phyloP scores from a whole-genome alignment of 2,329 filamentous ascomycete species.

The Thielaviopsis ethacetica region DNA sequence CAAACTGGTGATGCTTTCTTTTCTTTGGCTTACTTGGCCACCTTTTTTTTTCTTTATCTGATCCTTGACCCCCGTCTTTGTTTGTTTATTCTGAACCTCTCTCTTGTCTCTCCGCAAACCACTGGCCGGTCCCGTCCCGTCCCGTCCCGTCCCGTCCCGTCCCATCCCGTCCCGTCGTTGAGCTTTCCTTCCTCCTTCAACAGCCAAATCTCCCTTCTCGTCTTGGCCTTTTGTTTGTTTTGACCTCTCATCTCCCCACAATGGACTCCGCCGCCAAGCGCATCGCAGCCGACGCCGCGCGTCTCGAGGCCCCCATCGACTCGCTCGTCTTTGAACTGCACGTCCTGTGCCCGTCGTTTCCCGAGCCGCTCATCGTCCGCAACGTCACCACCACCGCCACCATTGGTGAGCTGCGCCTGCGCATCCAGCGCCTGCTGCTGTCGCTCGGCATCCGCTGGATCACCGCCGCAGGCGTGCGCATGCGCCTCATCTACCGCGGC shows the following conservation, averaged over 20 bases:
- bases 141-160: no score
- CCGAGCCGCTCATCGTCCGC: conserved; percentile 32
- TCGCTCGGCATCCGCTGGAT: conserved; percentile 26
- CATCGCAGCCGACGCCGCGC: conserved; percentile 15
- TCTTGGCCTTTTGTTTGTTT: neutral
- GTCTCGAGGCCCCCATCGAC: conserved; percentile 15
- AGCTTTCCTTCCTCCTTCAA: no score
- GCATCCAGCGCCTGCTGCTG: conserved; percentile 33
- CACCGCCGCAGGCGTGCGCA: conserved; percentile 26
- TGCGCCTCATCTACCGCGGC: conserved; percentile 45
- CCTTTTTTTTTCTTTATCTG: neutral
- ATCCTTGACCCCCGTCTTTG: neutral
- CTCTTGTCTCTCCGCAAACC: neutral
- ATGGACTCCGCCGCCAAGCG: conserved; percentile 13
- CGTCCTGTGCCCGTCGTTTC: conserved; percentile 41
- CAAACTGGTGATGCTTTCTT: neutral
- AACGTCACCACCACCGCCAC: conserved; percentile 33
- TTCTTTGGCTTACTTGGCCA: neutral
- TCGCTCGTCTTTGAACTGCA: conserved; percentile 35
- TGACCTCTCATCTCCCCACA: neutral
- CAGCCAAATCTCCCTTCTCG: neutral
- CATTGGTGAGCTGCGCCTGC: conserved; percentile 39
- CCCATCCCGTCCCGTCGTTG: no score
- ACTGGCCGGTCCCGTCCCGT: no score
- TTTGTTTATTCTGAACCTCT: neutral